Evolutionary conservation across 352 stramenopile genomes (phyloP).

Genomic region (Blastocystis sp.): DNA sequence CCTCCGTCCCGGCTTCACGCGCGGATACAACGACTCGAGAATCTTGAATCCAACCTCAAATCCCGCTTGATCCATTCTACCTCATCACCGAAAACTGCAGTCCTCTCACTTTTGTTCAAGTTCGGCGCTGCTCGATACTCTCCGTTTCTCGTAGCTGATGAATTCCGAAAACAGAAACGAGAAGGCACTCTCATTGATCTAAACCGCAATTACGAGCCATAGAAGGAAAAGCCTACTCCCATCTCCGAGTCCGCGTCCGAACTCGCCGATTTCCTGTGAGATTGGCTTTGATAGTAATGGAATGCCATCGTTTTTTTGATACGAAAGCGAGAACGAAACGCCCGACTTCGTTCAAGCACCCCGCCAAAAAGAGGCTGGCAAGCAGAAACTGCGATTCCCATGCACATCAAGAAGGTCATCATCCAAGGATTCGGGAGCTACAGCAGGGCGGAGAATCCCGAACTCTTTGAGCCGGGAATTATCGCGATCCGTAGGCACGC

Average conservation of each 20-base stretch:
- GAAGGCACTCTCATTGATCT: slow-evolving; percentile 59
- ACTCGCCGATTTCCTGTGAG: not conserved
- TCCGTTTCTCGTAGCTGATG: slow-evolving; percentile 56
- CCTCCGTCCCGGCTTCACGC: slow-evolving; percentile 30
- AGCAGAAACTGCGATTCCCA: slow-evolving; percentile 71
- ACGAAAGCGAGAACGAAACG: slow-evolving; percentile 18
- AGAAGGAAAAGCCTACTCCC: not conserved
- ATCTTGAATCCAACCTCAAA: slow-evolving; percentile 66
- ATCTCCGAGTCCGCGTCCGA: not conserved
- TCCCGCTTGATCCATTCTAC: slow-evolving; percentile 60
- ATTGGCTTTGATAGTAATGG: slow-evolving; percentile 20
- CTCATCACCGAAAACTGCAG: not conserved
- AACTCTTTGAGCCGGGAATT: slow-evolving; percentile 77
- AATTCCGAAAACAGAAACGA: slow-evolving; percentile 67
- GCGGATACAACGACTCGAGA: slow-evolving; percentile 33
- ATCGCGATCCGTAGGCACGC: slow-evolving; percentile 84
- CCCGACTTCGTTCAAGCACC: slow-evolving; percentile 32
- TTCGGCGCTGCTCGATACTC: slow-evolving; percentile 54
- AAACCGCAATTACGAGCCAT: not conserved
- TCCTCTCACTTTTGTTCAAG: slow-evolving; percentile 42
- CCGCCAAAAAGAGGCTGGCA: slow-evolving; percentile 31
- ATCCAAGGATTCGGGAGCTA: slow-evolving; percentile 92
- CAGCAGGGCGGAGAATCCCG: slow-evolving; percentile 78
- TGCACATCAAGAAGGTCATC: slow-evolving; percentile 93
- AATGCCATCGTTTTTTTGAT: slow-evolving; percentile 27